Evolutionary conservation across 805 yeast species (phyloP), one percentile per base, ranked within the genome.

Genomic region (Yamadazyma ubonensis): DNA sequence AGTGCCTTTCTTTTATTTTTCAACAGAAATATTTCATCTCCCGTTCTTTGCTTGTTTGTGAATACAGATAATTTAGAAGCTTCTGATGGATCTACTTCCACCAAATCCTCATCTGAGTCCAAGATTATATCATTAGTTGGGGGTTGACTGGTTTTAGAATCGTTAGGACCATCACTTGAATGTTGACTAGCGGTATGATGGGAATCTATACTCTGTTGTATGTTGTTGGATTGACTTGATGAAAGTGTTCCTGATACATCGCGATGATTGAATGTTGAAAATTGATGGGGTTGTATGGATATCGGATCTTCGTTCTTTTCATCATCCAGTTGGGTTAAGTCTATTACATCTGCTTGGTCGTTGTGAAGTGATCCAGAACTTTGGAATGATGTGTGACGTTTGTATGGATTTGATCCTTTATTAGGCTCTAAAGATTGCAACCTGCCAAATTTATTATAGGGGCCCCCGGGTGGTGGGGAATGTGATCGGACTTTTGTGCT

Each of bases 101-200:
- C 50, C 5, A 62, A 37, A 11, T 63, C 68, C 33, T 61, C 67
- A 32, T n/a, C n/a, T n/a, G n/a, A n/a, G n/a, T n/a, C n/a, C n/a
- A n/a, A n/a, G n/a, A n/a, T n/a, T n/a, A n/a, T n/a, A n/a, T n/a
- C n/a, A n/a, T n/a, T n/a, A n/a, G n/a, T n/a, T n/a, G n/a, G n/a
- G n/a, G n/a, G n/a, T n/a, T n/a, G n/a, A n/a, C n/a, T n/a, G n/a
- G n/a, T n/a, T n/a, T n/a, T n/a, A n/a, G n/a, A n/a, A n/a, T n/a
- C n/a, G 17, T 11, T 14, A n/a, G 23, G 14, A 4, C 5, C 6
- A 14, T 7, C 18, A 14, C 15, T 16, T 23, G 19, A 16, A 5
- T 21, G 18, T 19, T 32, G 35, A n/a, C 27, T 29, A 6, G 11
- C 32, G 6, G 15, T n/a, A n/a, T n/a, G n/a, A n/a, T n/a, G n/a